Evolutionary conservation across 495 filamentous ascomycete species (phyloP).

Genomic region (Chaetomium cochliodes): DNA sequence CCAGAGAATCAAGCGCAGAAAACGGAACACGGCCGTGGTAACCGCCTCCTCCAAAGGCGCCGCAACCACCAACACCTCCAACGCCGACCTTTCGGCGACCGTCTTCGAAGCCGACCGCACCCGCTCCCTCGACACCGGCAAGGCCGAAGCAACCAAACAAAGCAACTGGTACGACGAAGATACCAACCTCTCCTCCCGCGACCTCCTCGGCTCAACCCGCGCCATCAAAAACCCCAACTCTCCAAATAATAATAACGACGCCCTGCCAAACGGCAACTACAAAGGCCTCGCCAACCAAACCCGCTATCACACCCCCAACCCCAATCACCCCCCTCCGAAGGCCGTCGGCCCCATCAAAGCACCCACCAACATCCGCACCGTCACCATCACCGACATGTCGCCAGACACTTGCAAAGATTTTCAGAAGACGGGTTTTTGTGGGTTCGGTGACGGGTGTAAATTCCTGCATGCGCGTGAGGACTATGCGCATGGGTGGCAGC

Average conservation of each 20-base stretch:
- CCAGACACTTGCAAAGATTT: constrained; percentile 92
- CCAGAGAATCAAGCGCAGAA: constrained; percentile 71
- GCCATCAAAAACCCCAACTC: constrained; percentile 27
- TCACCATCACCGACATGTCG: constrained; percentile 86
- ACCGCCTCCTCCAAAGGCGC: constrained; percentile 54
- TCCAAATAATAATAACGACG: background rate
- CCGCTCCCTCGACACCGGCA: constrained; percentile 62
- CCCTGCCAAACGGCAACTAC: constrained; percentile 63
- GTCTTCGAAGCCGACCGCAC: constrained; percentile 60
- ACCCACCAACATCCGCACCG: constrained; percentile 83
- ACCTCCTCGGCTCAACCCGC: constrained; percentile 64
- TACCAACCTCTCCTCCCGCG: constrained; percentile 50
- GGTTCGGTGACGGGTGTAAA: constrained; percentile 61
- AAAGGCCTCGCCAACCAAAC: constrained; percentile 70
- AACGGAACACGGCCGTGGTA: constrained; percentile 63
- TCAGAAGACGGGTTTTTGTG: constrained; percentile 32
- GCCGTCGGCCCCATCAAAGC: constrained; percentile 84
- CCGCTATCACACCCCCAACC: constrained; percentile 76
- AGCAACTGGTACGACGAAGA: constrained; percentile 88
- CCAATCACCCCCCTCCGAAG: constrained; percentile 64
- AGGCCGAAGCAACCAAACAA: constrained; percentile 83
- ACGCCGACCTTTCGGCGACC: constrained; percentile 38
- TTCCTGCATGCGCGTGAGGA: constrained; percentile 85
- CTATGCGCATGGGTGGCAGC: constrained; percentile 91
- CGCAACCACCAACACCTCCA: constrained; percentile 16